These are phyloP conservation scores for Mycena chlorophos DNA, from an alignment of 768 basidiomycete genomes.

Conservation along the genomic window DNA sequence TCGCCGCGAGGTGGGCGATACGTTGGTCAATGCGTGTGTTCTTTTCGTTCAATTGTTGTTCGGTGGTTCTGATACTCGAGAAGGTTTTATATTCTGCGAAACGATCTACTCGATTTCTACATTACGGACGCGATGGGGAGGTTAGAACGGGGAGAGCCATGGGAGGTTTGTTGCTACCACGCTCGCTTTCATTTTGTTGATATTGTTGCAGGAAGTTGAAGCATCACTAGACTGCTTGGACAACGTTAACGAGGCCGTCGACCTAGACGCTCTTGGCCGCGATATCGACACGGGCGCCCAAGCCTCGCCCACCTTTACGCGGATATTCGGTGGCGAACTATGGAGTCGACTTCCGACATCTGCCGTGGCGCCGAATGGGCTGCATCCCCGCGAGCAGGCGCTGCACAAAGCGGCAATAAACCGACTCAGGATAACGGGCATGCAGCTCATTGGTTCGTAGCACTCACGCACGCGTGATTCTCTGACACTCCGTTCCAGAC, in stretches of 20 bases:
- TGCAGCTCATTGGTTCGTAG: conserved; percentile 69
- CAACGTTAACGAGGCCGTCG: conserved; percentile 84
- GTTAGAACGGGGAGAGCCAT: conserved; percentile 54
- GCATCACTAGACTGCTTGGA: conserved; percentile 83
- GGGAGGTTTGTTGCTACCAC: conserved; percentile 68
- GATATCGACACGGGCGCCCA: background rate
- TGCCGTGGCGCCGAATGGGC: conserved; percentile 46
- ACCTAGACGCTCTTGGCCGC: conserved; percentile 50
- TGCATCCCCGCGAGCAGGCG: background rate
- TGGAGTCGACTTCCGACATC: conserved; percentile 62
- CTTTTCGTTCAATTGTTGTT: background rate
- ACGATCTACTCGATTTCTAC: conserved; percentile 76
- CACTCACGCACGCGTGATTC: background rate
- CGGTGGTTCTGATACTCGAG: conserved; percentile 4
- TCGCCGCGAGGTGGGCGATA: conserved; percentile 84
- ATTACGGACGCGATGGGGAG: conserved; percentile 61
- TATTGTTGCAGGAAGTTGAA: conserved; percentile 67
- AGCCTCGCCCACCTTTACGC: conserved; percentile 35
- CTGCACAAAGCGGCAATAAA: background rate
- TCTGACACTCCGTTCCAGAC: background rate
- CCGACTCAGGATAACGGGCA: conserved; percentile 70
- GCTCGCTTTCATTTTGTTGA: background rate
- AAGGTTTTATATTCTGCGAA: conserved; percentile 84
- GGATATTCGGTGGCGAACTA: conserved; percentile 72
- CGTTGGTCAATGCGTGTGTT: conserved; percentile 82